phyloP scores from a whole-genome alignment of 164 flowering plant species.

The Aristolochia contorta region DNA sequence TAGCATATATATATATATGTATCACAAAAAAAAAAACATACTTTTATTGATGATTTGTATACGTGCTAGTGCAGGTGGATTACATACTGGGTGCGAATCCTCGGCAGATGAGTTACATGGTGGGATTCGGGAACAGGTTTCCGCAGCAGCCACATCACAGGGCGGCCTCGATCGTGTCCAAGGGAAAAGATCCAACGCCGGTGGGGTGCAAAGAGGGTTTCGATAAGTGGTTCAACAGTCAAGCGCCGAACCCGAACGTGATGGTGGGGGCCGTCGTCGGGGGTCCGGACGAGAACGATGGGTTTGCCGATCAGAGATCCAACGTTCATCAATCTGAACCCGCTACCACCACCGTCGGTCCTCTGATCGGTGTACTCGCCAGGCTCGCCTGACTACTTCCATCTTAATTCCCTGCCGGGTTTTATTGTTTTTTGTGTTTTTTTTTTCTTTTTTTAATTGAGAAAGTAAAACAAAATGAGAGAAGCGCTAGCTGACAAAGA shows the following conservation, averaged over 20 bases:
- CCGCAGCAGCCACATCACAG: slow-evolving; percentile 50
- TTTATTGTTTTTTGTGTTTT: no score
- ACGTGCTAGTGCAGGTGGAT: no score
- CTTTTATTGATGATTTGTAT: no score
- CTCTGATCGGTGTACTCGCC: slow-evolving; percentile 31
- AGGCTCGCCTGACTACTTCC: slow-evolving; percentile 6
- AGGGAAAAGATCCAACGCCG: slow-evolving; percentile 16
- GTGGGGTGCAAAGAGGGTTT: slow-evolving; percentile 48
- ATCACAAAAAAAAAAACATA: no score
- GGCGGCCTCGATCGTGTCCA: slow-evolving; percentile 58
- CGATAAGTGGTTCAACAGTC: slow-evolving; percentile 29
- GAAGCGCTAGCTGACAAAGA: no score
- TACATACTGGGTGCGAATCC: slow-evolving; percentile 59
- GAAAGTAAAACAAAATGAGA: no score
- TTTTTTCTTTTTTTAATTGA: no score
- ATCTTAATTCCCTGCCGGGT: no score
- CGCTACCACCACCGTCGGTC: slow-evolving; percentile 30
- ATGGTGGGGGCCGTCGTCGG: slow-evolving; percentile 50
- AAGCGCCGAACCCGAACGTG: slow-evolving; percentile 46
- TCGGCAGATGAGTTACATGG: slow-evolving; percentile 46
- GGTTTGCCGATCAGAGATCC: slow-evolving; percentile 27
- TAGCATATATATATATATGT: no score
- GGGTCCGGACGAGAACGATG: slow-evolving; percentile 46
- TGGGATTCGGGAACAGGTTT: slow-evolving; percentile 45
- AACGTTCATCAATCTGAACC: slow-evolving; percentile 40